These are phyloP conservation scores for thale cress (Arabidopsis thaliana) DNA, from an alignment of 345 rosid genomes.

Conservation along the genomic window DNA sequence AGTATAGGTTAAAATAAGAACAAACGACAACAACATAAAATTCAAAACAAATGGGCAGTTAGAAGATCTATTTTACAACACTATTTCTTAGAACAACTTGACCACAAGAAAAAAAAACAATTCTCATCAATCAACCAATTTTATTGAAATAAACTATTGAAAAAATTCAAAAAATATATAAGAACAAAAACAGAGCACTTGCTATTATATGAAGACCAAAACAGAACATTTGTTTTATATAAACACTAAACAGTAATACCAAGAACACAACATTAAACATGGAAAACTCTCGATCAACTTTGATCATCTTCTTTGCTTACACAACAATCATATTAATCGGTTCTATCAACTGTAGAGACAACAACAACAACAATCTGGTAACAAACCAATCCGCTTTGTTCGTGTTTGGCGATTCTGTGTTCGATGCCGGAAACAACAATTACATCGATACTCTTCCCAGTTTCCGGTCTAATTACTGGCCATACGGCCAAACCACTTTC, in stretches of 20 bases:
- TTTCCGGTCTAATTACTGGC: conserved; percentile 43
- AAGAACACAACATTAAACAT: conserved; percentile 21
- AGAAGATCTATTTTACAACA: not conserved
- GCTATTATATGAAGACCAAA: not conserved
- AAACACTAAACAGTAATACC: not conserved
- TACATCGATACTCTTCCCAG: conserved; percentile 43
- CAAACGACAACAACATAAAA: not conserved
- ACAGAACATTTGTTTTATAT: not conserved
- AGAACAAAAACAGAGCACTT: not conserved
- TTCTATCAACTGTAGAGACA: conserved; percentile 18
- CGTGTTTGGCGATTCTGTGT: conserved; percentile 56
- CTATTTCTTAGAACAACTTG: not conserved
- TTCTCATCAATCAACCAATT: not conserved
- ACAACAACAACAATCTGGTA: not conserved
- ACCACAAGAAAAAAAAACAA: no score
- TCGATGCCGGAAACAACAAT: conserved; percentile 58
- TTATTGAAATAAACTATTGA: not conserved
- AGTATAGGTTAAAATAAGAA: not conserved
- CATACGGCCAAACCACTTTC: conserved; percentile 54
- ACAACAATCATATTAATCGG: not conserved
- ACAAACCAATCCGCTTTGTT: conserved; percentile 48
- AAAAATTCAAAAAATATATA: not conserved
- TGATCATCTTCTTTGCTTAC: not conserved
- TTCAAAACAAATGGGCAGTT: not conserved
- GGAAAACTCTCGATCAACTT: conserved; percentile 2